phyloP scores from a whole-genome alignment of 2,329 filamentous ascomycete species.

The Penicillium polonicum region DNA sequence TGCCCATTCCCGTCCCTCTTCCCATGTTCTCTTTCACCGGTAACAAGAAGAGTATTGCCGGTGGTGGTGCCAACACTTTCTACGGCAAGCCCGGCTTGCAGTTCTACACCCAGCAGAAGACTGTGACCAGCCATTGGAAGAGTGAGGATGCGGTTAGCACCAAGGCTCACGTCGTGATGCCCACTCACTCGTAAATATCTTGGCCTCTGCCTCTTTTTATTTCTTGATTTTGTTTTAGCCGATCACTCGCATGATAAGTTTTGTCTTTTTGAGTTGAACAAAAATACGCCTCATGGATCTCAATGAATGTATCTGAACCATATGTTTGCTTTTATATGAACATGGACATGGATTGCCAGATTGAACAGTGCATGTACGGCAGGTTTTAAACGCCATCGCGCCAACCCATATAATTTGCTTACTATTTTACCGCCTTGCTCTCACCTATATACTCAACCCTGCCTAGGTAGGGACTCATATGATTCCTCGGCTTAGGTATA shows the following conservation, averaged over 20 bases:
- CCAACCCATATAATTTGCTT: too few relatives aligned
- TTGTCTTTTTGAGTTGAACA: background rate
- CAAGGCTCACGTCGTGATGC: constrained; percentile 88
- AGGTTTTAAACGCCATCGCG: too few relatives aligned
- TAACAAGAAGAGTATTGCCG: constrained; percentile 87
- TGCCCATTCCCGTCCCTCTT: constrained; percentile 62
- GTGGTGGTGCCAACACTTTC: constrained; percentile 88
- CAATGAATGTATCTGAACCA: constrained; percentile 8
- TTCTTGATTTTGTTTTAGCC: constrained; percentile 5
- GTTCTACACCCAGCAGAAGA: constrained; percentile 98
- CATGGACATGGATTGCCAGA: background rate
- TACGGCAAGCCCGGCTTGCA: constrained; percentile 90
- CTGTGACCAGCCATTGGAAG: constrained; percentile 89
- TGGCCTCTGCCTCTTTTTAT: background rate
- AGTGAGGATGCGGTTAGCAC: constrained; percentile 78
- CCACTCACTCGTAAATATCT: constrained; percentile 55
- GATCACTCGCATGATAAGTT: background rate
- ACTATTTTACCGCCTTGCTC: too few relatives aligned
- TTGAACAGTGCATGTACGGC: background rate
- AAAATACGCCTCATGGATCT: background rate
- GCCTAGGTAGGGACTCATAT: too few relatives aligned
- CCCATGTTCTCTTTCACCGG: constrained; percentile 66
- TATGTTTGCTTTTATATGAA: background rate
- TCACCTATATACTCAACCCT: too few relatives aligned
- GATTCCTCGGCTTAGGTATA: too few relatives aligned